A percentile compares a stretch with the other conserved stretches of the same genome.
These are phyloP conservation scores for Clavispora vitiphila DNA, from an alignment of 805 yeast genomes.

Conservation along the genomic window DNA sequence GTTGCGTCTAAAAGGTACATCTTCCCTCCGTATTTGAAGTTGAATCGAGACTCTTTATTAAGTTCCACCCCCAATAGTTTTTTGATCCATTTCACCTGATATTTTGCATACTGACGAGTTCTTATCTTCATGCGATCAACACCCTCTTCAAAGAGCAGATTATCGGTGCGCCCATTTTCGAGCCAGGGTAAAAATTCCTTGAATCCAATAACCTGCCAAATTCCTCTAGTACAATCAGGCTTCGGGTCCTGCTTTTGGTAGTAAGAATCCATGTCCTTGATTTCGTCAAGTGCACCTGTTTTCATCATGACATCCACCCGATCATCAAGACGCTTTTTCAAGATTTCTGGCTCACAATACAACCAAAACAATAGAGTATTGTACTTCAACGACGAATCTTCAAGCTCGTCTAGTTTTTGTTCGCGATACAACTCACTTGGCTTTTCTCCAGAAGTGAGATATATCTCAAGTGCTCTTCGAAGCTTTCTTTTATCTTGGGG, in stretches of 20 bases:
- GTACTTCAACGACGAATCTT: slow-evolving; percentile 48
- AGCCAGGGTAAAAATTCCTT: slow-evolving; percentile 82
- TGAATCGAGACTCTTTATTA: slow-evolving; percentile 39
- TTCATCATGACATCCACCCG: slow-evolving; percentile 83
- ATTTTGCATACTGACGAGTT: slow-evolving; percentile 82
- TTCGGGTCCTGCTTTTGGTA: slow-evolving; percentile 29
- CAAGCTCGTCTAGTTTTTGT: slow-evolving; percentile 45
- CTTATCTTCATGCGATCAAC: slow-evolving; percentile 73
- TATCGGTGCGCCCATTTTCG: slow-evolving; percentile 11
- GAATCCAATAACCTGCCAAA: slow-evolving; percentile 94
- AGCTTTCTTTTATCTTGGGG: slow-evolving; percentile 84
- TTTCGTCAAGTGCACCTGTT: slow-evolving; percentile 66
- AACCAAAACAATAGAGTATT: slow-evolving; percentile 78
- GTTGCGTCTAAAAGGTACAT: slow-evolving; percentile 74
- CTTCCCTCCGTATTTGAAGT: slow-evolving; percentile 55
- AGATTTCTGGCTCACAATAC: slow-evolving; percentile 54
- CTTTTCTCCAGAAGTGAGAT: slow-evolving; percentile 54
- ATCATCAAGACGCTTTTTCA: slow-evolving; percentile 61
- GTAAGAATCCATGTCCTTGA: slow-evolving; percentile 50
- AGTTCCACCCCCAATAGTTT: slow-evolving; percentile 63
- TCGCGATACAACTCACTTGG: slow-evolving; percentile 68
- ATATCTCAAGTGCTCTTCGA: slow-evolving; percentile 76
- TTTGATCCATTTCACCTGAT: slow-evolving; percentile 87
- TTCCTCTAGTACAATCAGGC: slow-evolving; percentile 64
- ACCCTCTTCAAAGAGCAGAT: slow-evolving; percentile 37